Evolutionary conservation across 2,329 filamentous ascomycete species (phyloP).

Genomic region (Exophiala dermatitidis): DNA sequence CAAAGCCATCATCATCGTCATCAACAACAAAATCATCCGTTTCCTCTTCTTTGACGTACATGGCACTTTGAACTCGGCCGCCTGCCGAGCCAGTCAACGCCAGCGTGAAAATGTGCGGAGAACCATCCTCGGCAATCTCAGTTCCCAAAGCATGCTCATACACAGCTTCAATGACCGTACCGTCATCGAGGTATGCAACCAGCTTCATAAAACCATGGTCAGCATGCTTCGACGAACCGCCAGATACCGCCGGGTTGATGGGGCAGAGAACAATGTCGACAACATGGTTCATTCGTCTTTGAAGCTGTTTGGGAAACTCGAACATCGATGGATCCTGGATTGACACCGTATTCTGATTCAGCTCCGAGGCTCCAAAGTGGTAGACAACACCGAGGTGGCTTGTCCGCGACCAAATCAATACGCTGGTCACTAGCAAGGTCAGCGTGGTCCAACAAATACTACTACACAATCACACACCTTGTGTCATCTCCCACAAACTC

Average conservation of each 20-base stretch:
- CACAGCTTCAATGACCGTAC: constrained; percentile 10
- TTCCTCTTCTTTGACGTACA: constrained; percentile 14
- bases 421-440: constrained; percentile 30
- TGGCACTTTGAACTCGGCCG: constrained; percentile 4
- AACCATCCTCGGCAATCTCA: not conserved
- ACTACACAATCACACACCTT: constrained; percentile 29
- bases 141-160: constrained; percentile 9
- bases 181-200: constrained; percentile 2
- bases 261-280: constrained; percentile 9
- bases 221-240: constrained; percentile 2
- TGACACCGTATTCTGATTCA: constrained; percentile 2
- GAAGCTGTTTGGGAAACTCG: constrained; percentile 9
- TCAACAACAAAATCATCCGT: constrained; percentile 16
- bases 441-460: not conserved
- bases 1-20: not conserved
- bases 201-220: constrained; percentile 4
- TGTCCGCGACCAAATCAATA: constrained; percentile 38
- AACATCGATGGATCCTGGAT: constrained; percentile 13
- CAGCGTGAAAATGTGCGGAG: not conserved
- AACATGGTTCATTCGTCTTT: not conserved
- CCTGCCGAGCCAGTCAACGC: not conserved
- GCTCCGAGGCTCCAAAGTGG: constrained; percentile 22
- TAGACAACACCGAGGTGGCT: constrained; percentile 33
- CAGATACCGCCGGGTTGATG: not conserved
- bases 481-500: constrained; percentile 30